These are phyloP conservation scores for Colletotrichum orbiculare DNA, from an alignment of 2,329 filamentous ascomycete species.

Conservation along the genomic window DNA sequence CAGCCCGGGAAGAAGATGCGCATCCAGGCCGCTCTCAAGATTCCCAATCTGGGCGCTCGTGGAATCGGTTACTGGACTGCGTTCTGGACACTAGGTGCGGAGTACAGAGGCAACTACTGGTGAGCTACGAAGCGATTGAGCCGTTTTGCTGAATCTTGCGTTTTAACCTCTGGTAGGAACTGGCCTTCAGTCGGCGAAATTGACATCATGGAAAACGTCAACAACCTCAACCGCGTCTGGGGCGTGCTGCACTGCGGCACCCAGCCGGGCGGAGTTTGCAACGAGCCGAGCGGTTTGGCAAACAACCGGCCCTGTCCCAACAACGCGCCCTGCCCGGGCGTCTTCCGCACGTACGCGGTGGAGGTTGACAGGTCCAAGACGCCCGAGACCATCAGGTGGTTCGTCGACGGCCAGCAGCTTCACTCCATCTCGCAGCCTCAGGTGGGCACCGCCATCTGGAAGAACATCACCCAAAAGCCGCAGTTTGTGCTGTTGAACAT, in stretches of 20 bases:
- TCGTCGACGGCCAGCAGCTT: constrained; percentile 56
- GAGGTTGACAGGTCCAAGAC: constrained; percentile 45
- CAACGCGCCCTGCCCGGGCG: constrained; percentile 3
- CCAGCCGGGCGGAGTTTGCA: constrained; percentile 58
- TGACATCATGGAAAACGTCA: constrained; percentile 72
- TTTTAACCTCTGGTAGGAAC: constrained; percentile 52
- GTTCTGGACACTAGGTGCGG: constrained; percentile 57
- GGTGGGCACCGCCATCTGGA: constrained; percentile 46
- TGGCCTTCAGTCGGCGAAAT: constrained; percentile 63
- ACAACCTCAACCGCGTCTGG: constrained; percentile 64
- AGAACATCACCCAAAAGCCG: constrained; percentile 40
- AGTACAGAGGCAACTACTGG: constrained; percentile 50
- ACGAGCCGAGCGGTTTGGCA: constrained; percentile 59
- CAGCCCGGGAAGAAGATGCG: constrained; percentile 49
- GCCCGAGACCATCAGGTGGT: constrained; percentile 61
- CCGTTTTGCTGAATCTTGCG: constrained; percentile 56
- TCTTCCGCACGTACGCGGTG: constrained; percentile 45
- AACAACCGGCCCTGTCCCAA: constrained; percentile 14
- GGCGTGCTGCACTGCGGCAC: constrained; percentile 64
- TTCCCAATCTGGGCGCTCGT: constrained; percentile 41
- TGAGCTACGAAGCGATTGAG: constrained; percentile 50
- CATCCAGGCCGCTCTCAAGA: constrained; percentile 51
- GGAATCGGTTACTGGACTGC: constrained; percentile 55
- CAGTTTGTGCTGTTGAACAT: constrained; percentile 53
- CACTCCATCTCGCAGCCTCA: constrained; percentile 50